Conservation (phyloP, 2,329 filamentous ascomycete species). For the Aureobasidium vineae region DNA sequence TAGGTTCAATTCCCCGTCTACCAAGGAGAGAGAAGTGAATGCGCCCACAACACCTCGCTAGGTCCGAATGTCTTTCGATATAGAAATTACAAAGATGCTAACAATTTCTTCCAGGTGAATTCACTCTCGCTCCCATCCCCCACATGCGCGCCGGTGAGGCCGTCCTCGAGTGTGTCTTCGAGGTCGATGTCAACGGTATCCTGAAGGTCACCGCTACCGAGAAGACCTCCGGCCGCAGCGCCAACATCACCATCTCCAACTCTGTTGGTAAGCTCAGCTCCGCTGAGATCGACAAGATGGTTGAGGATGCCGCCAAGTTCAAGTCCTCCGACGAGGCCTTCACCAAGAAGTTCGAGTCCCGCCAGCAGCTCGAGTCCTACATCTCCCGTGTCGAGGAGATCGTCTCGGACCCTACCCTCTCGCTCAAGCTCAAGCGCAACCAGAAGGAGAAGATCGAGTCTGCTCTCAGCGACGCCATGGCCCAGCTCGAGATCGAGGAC, state of each 20-base stretch:
- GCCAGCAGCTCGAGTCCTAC: constrained; percentile 99
- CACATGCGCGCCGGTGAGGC: constrained; percentile 91
- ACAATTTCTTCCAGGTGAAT: too few species aligned
- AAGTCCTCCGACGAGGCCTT: constrained; percentile 97
- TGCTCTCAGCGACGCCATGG: constrained; percentile 96
- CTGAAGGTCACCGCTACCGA: constrained; percentile 99
- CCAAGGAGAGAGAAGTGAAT: constrained; percentile 98
- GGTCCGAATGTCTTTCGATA: too few species aligned
- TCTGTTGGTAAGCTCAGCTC: constrained; percentile 97
- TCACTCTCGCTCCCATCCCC: constrained; percentile 53
- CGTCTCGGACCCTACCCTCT: constrained; percentile 91
- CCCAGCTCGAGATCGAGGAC: constrained; percentile 92
- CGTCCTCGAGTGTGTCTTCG: constrained; percentile 96
- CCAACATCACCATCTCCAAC: constrained; percentile 99
- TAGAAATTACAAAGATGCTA: too few species aligned
- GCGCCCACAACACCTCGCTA: constrained; percentile 79
- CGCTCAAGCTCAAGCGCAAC: constrained; percentile 96
- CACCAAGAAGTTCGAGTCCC: constrained; percentile 98
- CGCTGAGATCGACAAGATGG: constrained; percentile 96
- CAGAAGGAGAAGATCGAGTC: constrained; percentile 99
- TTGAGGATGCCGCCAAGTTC: constrained; percentile 92
- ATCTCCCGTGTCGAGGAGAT: constrained; percentile 99
- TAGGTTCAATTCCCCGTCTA: constrained; percentile 61
- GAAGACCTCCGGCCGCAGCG: constrained; percentile 95
- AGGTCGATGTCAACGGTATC: constrained; percentile 99